These are phyloP conservation scores for Pichia norvegensis DNA, from an alignment of 1,139 yeast genomes.

Conservation along the genomic window DNA sequence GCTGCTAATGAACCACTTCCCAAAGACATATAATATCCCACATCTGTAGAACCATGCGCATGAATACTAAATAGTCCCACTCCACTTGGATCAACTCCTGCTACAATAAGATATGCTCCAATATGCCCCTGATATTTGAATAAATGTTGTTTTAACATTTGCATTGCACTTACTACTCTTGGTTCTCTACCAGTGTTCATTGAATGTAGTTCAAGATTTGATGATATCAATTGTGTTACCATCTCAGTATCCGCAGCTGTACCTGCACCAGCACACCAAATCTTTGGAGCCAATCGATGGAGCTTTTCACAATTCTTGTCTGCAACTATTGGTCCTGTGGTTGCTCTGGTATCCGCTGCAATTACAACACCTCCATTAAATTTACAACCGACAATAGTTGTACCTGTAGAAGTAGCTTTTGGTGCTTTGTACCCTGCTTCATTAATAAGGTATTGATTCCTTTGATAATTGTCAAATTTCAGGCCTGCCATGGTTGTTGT, in stretches of 20 bases:
- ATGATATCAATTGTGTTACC: conserved; percentile 87
- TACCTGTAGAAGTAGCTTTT: conserved; percentile 92
- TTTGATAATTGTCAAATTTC: conserved; percentile 85
- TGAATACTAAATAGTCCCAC: conserved; percentile 88
- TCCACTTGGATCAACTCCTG: conserved; percentile 96
- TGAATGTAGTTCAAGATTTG: conserved; percentile 84
- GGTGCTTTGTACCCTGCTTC: conserved; percentile 67
- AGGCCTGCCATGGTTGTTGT: conserved; percentile 62
- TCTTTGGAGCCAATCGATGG: conserved; percentile 83
- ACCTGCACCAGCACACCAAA: conserved; percentile 99
- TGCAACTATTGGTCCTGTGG: conserved; percentile 92
- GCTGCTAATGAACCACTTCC: conserved; percentile 99
- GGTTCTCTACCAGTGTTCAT: conserved; percentile 80
- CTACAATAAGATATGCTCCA: conserved; percentile 94
- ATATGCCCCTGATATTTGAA: conserved; percentile 95
- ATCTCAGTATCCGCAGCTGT: conserved; percentile 99
- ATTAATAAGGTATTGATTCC: conserved; percentile 66
- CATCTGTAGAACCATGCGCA: conserved; percentile 97
- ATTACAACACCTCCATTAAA: conserved; percentile 90
- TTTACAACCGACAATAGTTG: conserved; percentile 94
- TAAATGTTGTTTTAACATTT: conserved; percentile 88
- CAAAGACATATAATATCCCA: conserved; percentile 83
- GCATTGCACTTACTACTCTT: conserved; percentile 87
- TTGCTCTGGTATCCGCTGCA: conserved; percentile 98
- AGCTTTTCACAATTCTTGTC: conserved; percentile 96